Base-by-base conservation (phyloP, 1,284 basidiomycete species). In the Trichosporon ovoides region DNA sequence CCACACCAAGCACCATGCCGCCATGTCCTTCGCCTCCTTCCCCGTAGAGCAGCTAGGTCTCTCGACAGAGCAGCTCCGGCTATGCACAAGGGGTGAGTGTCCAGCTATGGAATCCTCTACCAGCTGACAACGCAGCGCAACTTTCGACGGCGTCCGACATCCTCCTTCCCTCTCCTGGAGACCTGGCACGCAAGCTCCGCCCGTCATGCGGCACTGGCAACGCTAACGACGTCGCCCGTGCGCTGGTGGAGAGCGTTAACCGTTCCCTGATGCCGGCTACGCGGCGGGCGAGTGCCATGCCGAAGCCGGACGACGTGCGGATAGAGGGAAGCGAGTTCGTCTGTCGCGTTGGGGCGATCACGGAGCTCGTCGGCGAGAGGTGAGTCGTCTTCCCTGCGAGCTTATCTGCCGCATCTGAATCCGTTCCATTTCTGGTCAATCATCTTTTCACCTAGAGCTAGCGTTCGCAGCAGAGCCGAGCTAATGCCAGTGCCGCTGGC, bases 301-400 rank as follows among this genome's bases (percentile, higher is more conserved):
- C 14, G 6, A 11, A 11, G 7, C 14, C 43, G 4, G 16, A 31
- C 43, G 24, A 48, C 10, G 22, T 48, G 3, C 43, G 22, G 11
- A 31, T 48, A 7, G 43, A 48, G 24, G 43, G 43, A 9, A 48
- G 22, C 9, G 22, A 22, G 43, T 28, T 48, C 16, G 13, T 6
- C 11, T 48, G 43, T 9, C 78, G 82, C 53, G 83, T 86, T 2
- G 85, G 89, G 1, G 85, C 86, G 81, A 65, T 94, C 14, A 92
- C 88, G 83, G 91, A 94, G 69, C 77, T 93, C 37, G 84, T 82
- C 13, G 91, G 91, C n/a, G 89, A 93, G 80, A 89, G 89, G 89
- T 90, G 74, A 57, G 78, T n/a, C n/a, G n/a, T n/a, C n/a, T n/a
- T n/a, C n/a, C n/a, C n/a, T n/a, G n/a, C n/a, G n/a, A n/a, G n/a